phyloP scores from a whole-genome alignment of 2,329 filamentous ascomycete genomes.

The Atkinsonella hypoxylon region DNA sequence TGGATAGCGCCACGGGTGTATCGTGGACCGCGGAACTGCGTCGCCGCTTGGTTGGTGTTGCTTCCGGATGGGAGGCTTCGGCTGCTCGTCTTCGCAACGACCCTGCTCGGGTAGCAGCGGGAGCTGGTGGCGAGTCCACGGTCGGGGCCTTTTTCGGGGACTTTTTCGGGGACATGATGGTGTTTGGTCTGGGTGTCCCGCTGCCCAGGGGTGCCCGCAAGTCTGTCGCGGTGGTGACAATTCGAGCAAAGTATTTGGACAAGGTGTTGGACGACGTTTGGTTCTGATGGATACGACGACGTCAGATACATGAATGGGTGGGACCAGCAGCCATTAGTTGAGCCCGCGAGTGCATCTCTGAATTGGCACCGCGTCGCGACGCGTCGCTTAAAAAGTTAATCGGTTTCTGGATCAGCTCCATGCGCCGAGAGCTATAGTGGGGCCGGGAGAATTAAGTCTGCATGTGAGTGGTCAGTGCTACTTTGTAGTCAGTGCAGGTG shows the following conservation, averaged over 20 bases:
- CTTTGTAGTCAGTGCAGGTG: too few species aligned
- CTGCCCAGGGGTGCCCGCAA: too few species aligned
- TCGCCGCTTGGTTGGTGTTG: constrained; percentile 22
- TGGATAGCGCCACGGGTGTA: background rate
- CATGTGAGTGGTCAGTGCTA: too few species aligned
- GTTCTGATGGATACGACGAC: background rate
- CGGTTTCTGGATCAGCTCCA: background rate
- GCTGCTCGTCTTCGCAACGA: constrained; percentile 13
- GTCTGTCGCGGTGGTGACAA: too few species aligned
- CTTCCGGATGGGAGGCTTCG: constrained; percentile 16
- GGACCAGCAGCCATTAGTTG: too few species aligned
- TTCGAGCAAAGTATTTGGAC: background rate
- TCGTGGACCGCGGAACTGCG: constrained; percentile 11
- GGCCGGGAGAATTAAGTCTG: background rate
- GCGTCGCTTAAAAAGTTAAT: background rate
- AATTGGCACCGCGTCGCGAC: background rate
- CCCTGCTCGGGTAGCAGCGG: background rate
- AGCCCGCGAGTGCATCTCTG: background rate
- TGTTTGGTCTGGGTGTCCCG: too few species aligned
- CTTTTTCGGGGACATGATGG: background rate
- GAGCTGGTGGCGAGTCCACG: background rate
- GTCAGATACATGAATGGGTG: background rate
- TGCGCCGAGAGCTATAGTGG: background rate
- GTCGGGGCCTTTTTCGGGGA: background rate
- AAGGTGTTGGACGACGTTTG: background rate